Conservation (phyloP, 1,284 basidiomycete species). For the Malassezia caprae region DNA sequence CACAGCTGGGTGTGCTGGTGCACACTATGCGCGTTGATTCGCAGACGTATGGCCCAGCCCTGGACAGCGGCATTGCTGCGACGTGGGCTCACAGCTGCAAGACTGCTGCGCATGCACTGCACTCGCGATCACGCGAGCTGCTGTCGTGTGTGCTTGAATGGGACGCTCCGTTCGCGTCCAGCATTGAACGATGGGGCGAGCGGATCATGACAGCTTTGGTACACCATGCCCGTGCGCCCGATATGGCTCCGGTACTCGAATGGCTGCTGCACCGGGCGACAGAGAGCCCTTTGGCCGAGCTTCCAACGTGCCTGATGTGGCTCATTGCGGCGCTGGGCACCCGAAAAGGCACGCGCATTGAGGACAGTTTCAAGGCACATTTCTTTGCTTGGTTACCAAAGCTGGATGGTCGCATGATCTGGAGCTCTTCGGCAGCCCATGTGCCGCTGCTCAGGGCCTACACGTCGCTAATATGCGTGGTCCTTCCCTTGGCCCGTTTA, state of each 20-base stretch:
- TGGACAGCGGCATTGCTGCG: constrained; percentile 34
- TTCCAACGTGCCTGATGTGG: constrained; percentile 25
- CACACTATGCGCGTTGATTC: constrained; percentile 29
- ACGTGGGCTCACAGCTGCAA: constrained; percentile 42
- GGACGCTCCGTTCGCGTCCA: not conserved
- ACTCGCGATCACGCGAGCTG: constrained; percentile 7
- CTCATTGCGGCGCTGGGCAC: constrained; percentile 32
- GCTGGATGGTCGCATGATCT: constrained; percentile 11
- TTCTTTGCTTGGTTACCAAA: constrained; percentile 28
- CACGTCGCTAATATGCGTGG: constrained; percentile 24
- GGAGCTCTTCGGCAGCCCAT: not conserved
- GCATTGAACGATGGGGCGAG: constrained; percentile 13
- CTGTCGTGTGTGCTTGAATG: not conserved
- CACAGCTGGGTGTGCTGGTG: constrained; percentile 26
- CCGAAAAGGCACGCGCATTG: constrained; percentile 38
- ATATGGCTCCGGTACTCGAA: constrained; percentile 28
- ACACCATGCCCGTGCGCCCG: constrained; percentile 30
- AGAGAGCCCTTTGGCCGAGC: not conserved
- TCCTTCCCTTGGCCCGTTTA: constrained; percentile 35
- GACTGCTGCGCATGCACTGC: constrained; percentile 8
- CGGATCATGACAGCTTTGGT: constrained; percentile 36
- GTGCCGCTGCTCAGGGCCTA: constrained; percentile 1
- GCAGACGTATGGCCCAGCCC: constrained; percentile 12
- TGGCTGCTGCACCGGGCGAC: constrained; percentile 9
- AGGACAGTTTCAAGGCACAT: constrained; percentile 22